A percentile compares a stretch with the other conserved stretches of the same genome.
These are phyloP conservation scores for Metarhizium rileyi DNA, from an alignment of 2,329 filamentous ascomycete species.

Conservation along the genomic window DNA sequence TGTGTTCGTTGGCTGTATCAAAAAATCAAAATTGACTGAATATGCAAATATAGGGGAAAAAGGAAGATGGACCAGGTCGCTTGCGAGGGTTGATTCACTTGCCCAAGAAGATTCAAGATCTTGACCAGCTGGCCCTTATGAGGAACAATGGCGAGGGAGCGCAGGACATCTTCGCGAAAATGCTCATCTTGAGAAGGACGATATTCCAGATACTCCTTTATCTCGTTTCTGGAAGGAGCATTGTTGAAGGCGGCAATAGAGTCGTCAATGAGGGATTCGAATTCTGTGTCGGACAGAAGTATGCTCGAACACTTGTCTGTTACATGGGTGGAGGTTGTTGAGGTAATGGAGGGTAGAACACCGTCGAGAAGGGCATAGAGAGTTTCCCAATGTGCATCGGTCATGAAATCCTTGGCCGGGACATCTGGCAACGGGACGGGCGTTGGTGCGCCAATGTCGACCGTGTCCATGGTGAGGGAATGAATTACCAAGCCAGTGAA, in stretches of 20 bases:
- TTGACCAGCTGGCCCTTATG: conserved; percentile 27
- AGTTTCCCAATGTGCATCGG: conserved; percentile 41
- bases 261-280: conserved; percentile 33
- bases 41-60: neutral
- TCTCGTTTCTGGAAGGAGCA: conserved; percentile 30
- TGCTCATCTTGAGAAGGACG: conserved; percentile 39
- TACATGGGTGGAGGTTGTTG: conserved; percentile 22
- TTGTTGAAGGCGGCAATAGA: conserved; percentile 25
- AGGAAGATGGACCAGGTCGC: neutral
- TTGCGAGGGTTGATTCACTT: conserved; percentile 16
- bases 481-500: neutral
- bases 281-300: conserved; percentile 37
- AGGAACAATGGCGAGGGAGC: conserved; percentile 29
- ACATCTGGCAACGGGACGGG: conserved; percentile 15
- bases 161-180: conserved; percentile 41
- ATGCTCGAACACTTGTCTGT: conserved; percentile 22
- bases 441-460: neutral
- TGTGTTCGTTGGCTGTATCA: too few species aligned
- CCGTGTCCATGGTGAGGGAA: neutral
- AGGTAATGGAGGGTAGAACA: conserved; percentile 49
- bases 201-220: conserved; percentile 44
- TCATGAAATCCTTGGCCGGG: conserved; percentile 29
- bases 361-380: conserved; percentile 46
- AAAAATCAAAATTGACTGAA: too few species aligned
- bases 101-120: conserved; percentile 34